Percentiles rank a stretch among this genome's conserved stretches.
These are phyloP conservation scores for Allantophomopsis lycopodina DNA, from an alignment of 2,329 filamentous ascomycete species.

Conservation along the genomic window DNA sequence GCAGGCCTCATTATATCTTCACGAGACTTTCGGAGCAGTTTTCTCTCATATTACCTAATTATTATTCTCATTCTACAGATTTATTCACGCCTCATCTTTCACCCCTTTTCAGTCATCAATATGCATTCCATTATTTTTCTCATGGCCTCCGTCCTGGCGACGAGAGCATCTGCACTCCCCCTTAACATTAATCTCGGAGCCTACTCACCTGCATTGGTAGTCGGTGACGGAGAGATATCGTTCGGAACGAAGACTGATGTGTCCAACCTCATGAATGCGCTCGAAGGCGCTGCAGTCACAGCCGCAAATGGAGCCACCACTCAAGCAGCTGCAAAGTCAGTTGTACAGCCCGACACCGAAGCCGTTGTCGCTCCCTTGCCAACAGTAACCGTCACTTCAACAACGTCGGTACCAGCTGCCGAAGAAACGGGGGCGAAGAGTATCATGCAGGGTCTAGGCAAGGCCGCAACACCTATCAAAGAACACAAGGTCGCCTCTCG, in stretches of 20 bases:
- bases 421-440: not conserved
- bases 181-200: slow-evolving; percentile 38
- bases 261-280: slow-evolving; percentile 26
- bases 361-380: too few species aligned
- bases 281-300: slow-evolving; percentile 24
- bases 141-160: too few species aligned
- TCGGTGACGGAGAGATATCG: slow-evolving; percentile 37
- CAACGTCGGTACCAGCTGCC: not conserved
- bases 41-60: too few species aligned
- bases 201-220: slow-evolving; percentile 35
- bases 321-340: slow-evolving; percentile 1
- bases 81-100: too few species aligned
- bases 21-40: too few species aligned
- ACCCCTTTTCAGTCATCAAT: too few species aligned
- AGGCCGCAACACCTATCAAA: slow-evolving; percentile 17
- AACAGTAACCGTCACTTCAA: not conserved
- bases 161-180: slow-evolving; percentile 5
- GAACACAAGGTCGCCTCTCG: slow-evolving; percentile 13
- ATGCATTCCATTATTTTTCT: too few species aligned
- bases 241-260: slow-evolving; percentile 27
- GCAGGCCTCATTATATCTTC: too few species aligned
- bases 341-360: slow-evolving; percentile 1
- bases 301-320: slow-evolving; percentile 3
- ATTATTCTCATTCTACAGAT: too few species aligned
- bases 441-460: not conserved